These are phyloP conservation scores for Pancytospora philotis DNA, from an alignment of 371 early-diverging fungal species.

Conservation along the genomic window DNA sequence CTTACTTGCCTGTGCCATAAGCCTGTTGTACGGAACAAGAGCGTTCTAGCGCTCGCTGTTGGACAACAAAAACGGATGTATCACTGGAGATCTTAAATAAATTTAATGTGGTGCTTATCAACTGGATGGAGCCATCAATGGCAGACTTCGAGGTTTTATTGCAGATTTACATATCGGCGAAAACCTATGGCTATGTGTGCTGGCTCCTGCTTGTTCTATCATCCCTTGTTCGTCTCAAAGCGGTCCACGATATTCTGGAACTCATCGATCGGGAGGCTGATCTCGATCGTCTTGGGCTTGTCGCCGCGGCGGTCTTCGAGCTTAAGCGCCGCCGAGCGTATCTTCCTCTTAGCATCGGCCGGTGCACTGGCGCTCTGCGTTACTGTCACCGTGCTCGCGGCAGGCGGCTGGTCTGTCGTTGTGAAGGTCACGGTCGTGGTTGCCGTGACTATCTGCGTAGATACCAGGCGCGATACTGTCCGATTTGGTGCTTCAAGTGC, in stretches of 20 bases:
- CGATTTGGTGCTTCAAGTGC: no score
- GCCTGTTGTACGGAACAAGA: no score
- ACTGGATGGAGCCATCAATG: no score
- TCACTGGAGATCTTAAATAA: no score
- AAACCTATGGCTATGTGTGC: background rate
- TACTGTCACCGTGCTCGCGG: background rate
- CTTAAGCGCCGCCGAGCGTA: slow-evolving; percentile 17
- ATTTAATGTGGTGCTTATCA: no score
- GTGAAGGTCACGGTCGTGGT: background rate
- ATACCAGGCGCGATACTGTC: background rate
- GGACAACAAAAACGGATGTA: no score
- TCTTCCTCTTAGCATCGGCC: background rate
- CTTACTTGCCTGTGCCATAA: no score
- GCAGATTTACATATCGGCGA: background rate
- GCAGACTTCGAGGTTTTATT: background rate
- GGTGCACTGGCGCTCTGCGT: no score
- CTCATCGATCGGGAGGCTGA: slow-evolving; percentile 14
- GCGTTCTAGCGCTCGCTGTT: no score
- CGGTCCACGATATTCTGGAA: slow-evolving; percentile 2
- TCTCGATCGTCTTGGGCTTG: slow-evolving; percentile 13
- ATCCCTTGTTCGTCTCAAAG: background rate
- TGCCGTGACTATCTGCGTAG: background rate
- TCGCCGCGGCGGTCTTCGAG: background rate
- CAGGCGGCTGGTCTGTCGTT: background rate
- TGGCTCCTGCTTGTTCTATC: background rate